These are phyloP conservation scores for Penicillium corylophilum DNA, from an alignment of 2,329 filamentous ascomycete species.

Conservation along the genomic window DNA sequence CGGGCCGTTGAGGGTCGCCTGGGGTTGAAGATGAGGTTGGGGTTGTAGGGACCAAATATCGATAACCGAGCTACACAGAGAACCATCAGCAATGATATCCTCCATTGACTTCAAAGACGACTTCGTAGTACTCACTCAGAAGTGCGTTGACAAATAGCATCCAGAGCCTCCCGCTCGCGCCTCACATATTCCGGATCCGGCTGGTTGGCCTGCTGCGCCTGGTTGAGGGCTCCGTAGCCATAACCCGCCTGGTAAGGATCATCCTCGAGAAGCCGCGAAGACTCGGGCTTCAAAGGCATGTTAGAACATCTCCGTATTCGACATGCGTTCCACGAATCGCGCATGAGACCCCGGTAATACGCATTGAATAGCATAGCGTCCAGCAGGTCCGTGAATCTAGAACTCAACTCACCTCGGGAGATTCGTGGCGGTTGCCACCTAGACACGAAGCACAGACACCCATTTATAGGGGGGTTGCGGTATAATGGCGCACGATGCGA, in stretches of 20 bases:
- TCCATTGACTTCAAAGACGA: background rate
- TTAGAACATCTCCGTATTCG: conserved; percentile 10
- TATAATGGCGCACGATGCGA: conserved; percentile 14
- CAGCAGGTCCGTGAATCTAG: background rate
- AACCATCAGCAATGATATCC: background rate
- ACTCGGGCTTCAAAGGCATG: conserved; percentile 34
- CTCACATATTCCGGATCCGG: conserved; percentile 44
- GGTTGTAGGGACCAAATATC: conserved; percentile 48
- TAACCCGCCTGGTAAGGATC: conserved; percentile 47
- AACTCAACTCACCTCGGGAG: conserved; percentile 34
- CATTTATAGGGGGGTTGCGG: conserved; percentile 33
- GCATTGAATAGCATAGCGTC: conserved; percentile 9
- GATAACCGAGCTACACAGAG: conserved; percentile 38
- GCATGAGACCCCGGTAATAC: conserved; percentile 14
- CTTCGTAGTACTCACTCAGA: conserved; percentile 42
- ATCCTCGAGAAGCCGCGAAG: conserved; percentile 46
- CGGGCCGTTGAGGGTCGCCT: conserved; percentile 35
- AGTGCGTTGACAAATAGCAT: conserved; percentile 48
- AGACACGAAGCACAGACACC: conserved; percentile 48
- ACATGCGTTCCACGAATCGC: conserved; percentile 4
- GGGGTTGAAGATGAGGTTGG: conserved; percentile 41
- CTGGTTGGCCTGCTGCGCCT: conserved; percentile 36
- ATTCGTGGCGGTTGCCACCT: conserved; percentile 38
- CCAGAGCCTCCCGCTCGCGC: conserved; percentile 46
- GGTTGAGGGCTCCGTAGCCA: conserved; percentile 43